These are phyloP conservation scores for Yamadazyma scolyti DNA, from an alignment of 805 yeast genomes.

Conservation along the genomic window DNA sequence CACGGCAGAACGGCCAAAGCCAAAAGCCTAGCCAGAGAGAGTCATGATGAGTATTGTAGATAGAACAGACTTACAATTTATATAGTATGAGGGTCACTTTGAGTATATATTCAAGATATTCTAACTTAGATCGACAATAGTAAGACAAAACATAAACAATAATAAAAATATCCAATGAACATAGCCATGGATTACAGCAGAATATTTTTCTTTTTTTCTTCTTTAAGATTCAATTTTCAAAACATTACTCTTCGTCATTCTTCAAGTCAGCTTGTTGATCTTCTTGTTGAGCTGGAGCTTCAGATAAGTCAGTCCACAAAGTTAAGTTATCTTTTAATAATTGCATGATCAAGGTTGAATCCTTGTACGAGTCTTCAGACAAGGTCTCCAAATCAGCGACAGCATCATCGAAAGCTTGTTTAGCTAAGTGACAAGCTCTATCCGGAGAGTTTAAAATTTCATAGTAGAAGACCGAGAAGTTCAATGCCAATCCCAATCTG, in stretches of 20 bases:
- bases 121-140: constrained; percentile 7
- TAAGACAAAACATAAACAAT: constrained; percentile 7
- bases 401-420: constrained; percentile 98
- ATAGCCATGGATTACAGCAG: too few relatives aligned
- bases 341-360: constrained; percentile 98
- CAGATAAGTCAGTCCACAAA: constrained; percentile 96
- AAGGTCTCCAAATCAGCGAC: constrained; percentile 97
- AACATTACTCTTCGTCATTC: constrained; percentile 12
- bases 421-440: constrained; percentile 98
- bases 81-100: not conserved
- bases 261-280: constrained; percentile 19
- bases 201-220: too few relatives aligned
- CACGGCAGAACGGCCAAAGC: too few relatives aligned
- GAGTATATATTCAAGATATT: constrained; percentile 5
- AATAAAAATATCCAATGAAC: constrained; percentile 1
- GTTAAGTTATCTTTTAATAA: constrained; percentile 97
- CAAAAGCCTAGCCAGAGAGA: too few relatives aligned
- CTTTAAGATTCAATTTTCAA: not conserved
- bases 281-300: constrained; percentile 51
- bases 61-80: too few relatives aligned
- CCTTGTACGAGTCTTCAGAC: constrained; percentile 97
- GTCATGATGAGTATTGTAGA: too few relatives aligned
- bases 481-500: constrained; percentile 95
- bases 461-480: constrained; percentile 96
- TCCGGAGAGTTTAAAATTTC: constrained; percentile 98